phyloP scores from a whole-genome alignment of 1,139 yeast genomes.

The Candida mesenterica region DNA sequence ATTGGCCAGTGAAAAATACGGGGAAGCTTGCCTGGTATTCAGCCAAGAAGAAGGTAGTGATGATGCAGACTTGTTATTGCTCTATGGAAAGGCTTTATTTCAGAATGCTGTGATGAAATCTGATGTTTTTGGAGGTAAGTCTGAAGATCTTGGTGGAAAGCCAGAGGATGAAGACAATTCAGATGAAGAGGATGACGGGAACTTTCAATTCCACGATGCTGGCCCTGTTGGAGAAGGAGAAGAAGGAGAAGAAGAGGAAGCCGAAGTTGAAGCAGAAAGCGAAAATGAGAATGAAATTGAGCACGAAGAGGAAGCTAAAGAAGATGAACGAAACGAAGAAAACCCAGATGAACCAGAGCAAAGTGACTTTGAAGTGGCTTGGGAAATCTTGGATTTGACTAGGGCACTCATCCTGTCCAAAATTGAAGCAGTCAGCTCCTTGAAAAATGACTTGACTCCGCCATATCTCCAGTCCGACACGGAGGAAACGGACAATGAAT shows the following conservation, averaged over 20 bases:
- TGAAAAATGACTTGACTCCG: conserved; percentile 11
- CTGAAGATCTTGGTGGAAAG: conserved; percentile 22
- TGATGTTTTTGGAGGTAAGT: conserved; percentile 72
- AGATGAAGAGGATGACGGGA: conserved; percentile 24
- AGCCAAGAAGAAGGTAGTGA: conserved; percentile 51
- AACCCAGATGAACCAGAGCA: conserved; percentile 48
- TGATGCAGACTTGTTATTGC: conserved; percentile 67
- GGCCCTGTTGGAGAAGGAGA: conserved; percentile 17
- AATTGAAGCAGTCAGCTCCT: conserved; percentile 26
- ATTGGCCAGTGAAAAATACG: conserved; percentile 66
- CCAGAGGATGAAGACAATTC: conserved; percentile 22
- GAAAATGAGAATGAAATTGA: conserved; percentile 14
- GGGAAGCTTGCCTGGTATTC: conserved; percentile 66
- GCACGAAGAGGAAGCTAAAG: conserved; percentile 29
- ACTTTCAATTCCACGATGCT: conserved; percentile 57
- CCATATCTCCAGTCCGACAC: conserved; percentile 40
- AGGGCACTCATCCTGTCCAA: conserved; percentile 59
- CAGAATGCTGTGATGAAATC: conserved; percentile 73
- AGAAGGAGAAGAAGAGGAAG: conserved; percentile 25
- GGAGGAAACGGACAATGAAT: conserved; percentile 31
- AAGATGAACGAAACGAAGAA: conserved; percentile 30
- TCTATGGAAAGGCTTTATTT: conserved; percentile 81
- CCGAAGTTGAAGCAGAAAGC: conserved; percentile 25
- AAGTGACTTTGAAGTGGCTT: conserved; percentile 79
- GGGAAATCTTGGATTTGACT: conserved; percentile 81